These are phyloP conservation scores for Tulasnella calospora DNA, from an alignment of 768 basidiomycete genomes.

Conservation along the genomic window DNA sequence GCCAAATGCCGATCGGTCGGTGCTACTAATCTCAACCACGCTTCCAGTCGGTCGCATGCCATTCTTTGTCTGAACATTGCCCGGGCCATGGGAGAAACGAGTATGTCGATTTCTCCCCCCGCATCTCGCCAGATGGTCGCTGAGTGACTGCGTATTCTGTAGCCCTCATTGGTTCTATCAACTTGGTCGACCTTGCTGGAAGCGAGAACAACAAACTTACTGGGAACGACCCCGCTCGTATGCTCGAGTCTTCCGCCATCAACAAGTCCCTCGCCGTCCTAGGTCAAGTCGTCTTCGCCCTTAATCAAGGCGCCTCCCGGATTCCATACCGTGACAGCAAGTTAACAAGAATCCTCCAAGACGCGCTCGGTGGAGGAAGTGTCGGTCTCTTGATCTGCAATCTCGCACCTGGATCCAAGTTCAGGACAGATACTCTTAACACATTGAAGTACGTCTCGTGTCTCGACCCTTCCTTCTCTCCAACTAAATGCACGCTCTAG, in stretches of 20 bases:
- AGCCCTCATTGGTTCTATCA: conserved; percentile 73
- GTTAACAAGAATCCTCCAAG: conserved; percentile 82
- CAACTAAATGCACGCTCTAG: conserved; percentile 36
- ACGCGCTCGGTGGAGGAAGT: conserved; percentile 77
- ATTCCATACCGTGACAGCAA: conserved; percentile 90
- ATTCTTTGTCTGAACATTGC: conserved; percentile 70
- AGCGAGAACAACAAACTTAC: conserved; percentile 89
- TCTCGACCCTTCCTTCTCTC: not conserved
- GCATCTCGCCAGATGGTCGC: conserved; percentile 10
- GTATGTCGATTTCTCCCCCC: not conserved
- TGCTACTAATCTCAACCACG: conserved; percentile 77
- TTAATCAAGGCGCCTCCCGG: conserved; percentile 53
- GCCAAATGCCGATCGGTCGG: conserved; percentile 70
- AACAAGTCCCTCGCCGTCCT: conserved; percentile 84
- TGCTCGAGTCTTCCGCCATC: conserved; percentile 84
- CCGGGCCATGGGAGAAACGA: conserved; percentile 39
- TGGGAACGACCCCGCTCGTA: conserved; percentile 79
- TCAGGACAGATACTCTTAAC: conserved; percentile 81
- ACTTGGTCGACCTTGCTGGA: conserved; percentile 84
- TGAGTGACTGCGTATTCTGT: conserved; percentile 10
- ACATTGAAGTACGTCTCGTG: conserved; percentile 67
- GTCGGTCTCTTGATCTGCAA: conserved; percentile 82
- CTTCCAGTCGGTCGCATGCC: conserved; percentile 85
- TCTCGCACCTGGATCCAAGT: conserved; percentile 74
- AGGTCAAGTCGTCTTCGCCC: conserved; percentile 80